phyloP scores from a whole-genome alignment of 2,329 filamentous ascomycete genomes.

The Calonectria pseudoreteaudii region DNA sequence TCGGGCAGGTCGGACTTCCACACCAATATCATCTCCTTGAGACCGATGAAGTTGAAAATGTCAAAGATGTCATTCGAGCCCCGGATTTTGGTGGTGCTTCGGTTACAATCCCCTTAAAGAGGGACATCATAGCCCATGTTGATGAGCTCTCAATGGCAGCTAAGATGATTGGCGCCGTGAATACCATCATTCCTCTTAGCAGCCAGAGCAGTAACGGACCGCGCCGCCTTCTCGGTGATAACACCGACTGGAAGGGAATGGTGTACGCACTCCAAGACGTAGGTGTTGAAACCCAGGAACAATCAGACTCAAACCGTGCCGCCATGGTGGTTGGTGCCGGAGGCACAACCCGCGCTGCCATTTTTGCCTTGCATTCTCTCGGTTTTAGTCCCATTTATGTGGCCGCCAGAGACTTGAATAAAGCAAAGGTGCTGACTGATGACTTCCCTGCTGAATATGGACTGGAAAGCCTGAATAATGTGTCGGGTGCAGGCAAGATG shows the following conservation, averaged over 20 bases:
- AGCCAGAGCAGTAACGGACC: conserved; percentile 52
- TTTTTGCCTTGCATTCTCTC: conserved; percentile 87
- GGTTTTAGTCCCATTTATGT: conserved; percentile 89
- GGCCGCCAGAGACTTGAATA: conserved; percentile 79
- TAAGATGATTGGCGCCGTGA: conserved; percentile 88
- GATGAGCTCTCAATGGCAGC: conserved; percentile 86
- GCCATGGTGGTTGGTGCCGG: conserved; percentile 91
- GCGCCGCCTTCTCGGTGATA: conserved; percentile 80
- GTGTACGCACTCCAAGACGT: conserved; percentile 79
- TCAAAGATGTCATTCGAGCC: conserved; percentile 74
- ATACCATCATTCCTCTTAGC: conserved; percentile 82
- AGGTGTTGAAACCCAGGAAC: conserved; percentile 63
- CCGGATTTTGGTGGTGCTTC: conserved; percentile 91
- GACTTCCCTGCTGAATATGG: conserved; percentile 82
- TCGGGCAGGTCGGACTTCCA: conserved; percentile 80
- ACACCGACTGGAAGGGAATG: conserved; percentile 98
- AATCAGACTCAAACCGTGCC: conserved; percentile 69
- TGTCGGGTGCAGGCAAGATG: conserved; percentile 59
- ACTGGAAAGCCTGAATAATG: conserved; percentile 69
- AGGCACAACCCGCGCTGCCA: conserved; percentile 90
- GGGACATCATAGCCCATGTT: conserved; percentile 84
- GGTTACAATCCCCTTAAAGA: conserved; percentile 94
- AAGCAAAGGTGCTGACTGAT: conserved; percentile 74
- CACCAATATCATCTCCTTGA: conserved; percentile 84
- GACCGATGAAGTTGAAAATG: conserved; percentile 72